Evolutionary conservation across 140 eudicot species (phyloP).

Genomic region (Anethum foeniculum): DNA sequence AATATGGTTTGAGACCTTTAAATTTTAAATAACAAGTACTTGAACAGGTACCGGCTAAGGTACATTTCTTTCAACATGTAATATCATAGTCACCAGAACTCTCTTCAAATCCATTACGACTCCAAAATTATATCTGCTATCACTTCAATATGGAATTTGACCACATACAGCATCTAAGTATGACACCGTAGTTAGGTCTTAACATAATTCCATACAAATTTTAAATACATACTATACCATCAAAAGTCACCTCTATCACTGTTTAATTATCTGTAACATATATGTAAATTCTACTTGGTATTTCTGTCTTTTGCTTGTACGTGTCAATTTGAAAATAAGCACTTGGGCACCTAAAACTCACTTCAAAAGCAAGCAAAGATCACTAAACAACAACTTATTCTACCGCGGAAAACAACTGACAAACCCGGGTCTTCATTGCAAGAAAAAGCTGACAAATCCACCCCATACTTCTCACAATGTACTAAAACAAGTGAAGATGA

Average conservation of each 20-base stretch:
- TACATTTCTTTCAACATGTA: background rate
- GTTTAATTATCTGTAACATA: background rate
- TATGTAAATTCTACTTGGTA: background rate
- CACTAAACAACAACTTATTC: background rate
- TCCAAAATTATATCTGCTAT: background rate
- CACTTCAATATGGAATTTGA: background rate
- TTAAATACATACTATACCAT: background rate
- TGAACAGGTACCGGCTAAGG: background rate
- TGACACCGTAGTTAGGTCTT: background rate
- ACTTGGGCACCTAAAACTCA: background rate
- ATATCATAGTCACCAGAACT: background rate
- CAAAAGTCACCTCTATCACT: background rate
- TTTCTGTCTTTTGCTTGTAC: background rate
- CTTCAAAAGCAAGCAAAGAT: background rate
- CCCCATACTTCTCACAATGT: background rate
- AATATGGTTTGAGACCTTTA: background rate
- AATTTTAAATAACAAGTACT: background rate
- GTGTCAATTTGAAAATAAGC: background rate
- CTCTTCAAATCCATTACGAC: background rate
- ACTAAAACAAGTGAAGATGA: background rate
- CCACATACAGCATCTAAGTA: background rate
- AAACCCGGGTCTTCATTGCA: background rate
- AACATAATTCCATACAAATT: background rate
- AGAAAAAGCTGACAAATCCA: background rate
- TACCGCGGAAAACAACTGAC: background rate